Evolutionary conservation across 306 rosid species (phyloP).

Genomic region (Dryas drummondii): DNA sequence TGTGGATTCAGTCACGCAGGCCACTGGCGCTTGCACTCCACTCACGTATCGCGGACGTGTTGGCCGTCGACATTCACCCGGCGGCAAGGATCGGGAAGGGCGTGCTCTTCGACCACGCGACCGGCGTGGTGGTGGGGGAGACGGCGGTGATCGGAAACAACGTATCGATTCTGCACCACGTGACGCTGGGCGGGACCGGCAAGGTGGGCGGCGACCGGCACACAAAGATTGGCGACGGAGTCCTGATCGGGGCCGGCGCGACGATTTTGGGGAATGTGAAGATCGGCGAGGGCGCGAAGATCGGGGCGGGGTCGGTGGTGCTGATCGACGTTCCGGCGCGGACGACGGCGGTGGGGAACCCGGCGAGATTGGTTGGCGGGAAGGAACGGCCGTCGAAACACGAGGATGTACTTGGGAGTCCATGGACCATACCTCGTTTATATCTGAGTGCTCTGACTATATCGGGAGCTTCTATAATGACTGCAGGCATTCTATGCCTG

Average conservation of each 20-base stretch:
- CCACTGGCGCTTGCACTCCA: slow-evolving; percentile 83
- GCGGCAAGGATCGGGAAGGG: slow-evolving; percentile 87
- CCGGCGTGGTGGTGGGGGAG: slow-evolving; percentile 93
- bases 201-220: slow-evolving; percentile 86
- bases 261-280: slow-evolving; percentile 78
- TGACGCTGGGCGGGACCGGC: slow-evolving; percentile 95
- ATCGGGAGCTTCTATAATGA: no score
- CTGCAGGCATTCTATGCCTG: no score
- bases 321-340: slow-evolving; percentile 73
- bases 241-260: slow-evolving; percentile 93
- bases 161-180: slow-evolving; percentile 89
- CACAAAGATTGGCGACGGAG: slow-evolving; percentile 91
- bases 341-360: slow-evolving; percentile 83
- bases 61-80: slow-evolving; percentile 92
- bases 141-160: slow-evolving; percentile 93
- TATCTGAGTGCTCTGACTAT: slow-evolving; percentile 69
- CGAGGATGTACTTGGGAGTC: slow-evolving; percentile 86
- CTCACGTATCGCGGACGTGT: slow-evolving; percentile 81
- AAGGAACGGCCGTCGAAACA: slow-evolving; percentile 73
- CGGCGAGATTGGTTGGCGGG: slow-evolving; percentile 89
- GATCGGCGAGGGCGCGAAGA: slow-evolving; percentile 91
- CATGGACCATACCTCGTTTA: slow-evolving; percentile 94
- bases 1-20: slow-evolving; percentile 77
- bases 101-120: slow-evolving; percentile 83
- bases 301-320: slow-evolving; percentile 93